Conservation (phyloP, 2,329 filamentous ascomycete genomes). For the Colletotrichum trifolii region DNA sequence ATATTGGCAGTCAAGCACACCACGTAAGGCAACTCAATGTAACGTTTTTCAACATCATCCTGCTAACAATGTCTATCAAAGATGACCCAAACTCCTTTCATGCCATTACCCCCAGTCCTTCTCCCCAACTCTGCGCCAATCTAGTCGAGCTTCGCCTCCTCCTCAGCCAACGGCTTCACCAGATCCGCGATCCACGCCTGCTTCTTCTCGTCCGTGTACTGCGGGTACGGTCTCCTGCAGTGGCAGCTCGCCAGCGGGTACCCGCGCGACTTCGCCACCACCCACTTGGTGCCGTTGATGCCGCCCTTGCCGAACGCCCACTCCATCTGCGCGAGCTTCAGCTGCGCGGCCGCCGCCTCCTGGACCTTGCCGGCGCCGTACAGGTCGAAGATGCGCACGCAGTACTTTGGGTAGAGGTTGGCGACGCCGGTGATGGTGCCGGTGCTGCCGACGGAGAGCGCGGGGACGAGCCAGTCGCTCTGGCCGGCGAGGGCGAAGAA, state of each 20-base stretch:
- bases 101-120: no score
- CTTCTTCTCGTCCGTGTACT: constrained; percentile 51
- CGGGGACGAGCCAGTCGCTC: constrained; percentile 75
- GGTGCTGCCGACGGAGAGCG: constrained; percentile 66
- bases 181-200: constrained; percentile 46
- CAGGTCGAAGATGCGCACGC: constrained; percentile 60
- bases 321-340: constrained; percentile 63
- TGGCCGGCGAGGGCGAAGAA: constrained; percentile 80
- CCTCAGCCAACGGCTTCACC: constrained; percentile 30
- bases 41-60: no score
- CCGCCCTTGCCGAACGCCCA: constrained; percentile 67
- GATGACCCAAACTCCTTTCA: no score
- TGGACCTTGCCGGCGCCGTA: constrained; percentile 57
- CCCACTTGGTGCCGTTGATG: constrained; percentile 71
- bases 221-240: constrained; percentile 65
- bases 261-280: constrained; percentile 64
- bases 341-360: constrained; percentile 61
- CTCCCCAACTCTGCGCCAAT: no score
- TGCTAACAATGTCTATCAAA: no score
- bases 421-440: constrained; percentile 73
- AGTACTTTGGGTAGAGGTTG: constrained; percentile 69
- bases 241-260: constrained; percentile 62
- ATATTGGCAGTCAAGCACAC: no score
- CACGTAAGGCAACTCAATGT: no score
- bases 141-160: constrained; percentile 35